These are phyloP conservation scores for Alloteropsis semialata DNA, from an alignment of 176 grass and related monocot genomes.

Conservation along the genomic window DNA sequence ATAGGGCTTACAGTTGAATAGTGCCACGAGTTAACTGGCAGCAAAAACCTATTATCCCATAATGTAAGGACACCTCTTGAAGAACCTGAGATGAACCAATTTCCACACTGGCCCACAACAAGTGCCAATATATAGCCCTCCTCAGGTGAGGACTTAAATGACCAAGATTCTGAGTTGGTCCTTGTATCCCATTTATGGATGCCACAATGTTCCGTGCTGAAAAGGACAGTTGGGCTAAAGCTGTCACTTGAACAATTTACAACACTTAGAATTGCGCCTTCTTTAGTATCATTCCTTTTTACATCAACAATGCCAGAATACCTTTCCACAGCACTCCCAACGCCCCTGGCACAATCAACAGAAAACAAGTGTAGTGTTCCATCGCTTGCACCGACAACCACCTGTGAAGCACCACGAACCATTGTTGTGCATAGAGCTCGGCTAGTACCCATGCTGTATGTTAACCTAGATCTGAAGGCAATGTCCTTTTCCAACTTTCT, in stretches of 20 bases:
- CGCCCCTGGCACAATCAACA: conserved; percentile 78
- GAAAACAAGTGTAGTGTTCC: conserved; percentile 82
- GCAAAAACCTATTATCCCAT: conserved; percentile 95
- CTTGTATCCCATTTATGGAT: conserved; percentile 93
- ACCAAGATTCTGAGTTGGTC: conserved; percentile 74
- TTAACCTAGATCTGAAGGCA: conserved; percentile 92
- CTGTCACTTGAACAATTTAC: conserved; percentile 74
- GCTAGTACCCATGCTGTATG: conserved; percentile 67
- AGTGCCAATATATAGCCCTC: conserved; percentile 81
- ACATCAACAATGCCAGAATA: conserved; percentile 85
- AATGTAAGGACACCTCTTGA: conserved; percentile 88
- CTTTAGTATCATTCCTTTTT: conserved; percentile 71
- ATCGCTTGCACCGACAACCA: conserved; percentile 78
- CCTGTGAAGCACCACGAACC: conserved; percentile 73
- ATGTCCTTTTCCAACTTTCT: conserved; percentile 97
- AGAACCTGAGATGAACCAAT: conserved; percentile 98
- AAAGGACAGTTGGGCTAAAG: conserved; percentile 76
- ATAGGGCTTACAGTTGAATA: conserved; percentile 77
- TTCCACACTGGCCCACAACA: conserved; percentile 83
- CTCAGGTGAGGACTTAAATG: conserved; percentile 66
- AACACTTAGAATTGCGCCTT: conserved; percentile 80
- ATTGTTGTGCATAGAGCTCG: conserved; percentile 84
- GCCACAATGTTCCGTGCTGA: conserved; percentile 75
- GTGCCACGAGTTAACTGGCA: conserved; percentile 95
- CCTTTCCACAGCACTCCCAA: conserved; percentile 73